These are phyloP conservation scores for Chaetomium cochliodes DNA, from an alignment of 495 filamentous ascomycete species.

Conservation along the genomic window DNA sequence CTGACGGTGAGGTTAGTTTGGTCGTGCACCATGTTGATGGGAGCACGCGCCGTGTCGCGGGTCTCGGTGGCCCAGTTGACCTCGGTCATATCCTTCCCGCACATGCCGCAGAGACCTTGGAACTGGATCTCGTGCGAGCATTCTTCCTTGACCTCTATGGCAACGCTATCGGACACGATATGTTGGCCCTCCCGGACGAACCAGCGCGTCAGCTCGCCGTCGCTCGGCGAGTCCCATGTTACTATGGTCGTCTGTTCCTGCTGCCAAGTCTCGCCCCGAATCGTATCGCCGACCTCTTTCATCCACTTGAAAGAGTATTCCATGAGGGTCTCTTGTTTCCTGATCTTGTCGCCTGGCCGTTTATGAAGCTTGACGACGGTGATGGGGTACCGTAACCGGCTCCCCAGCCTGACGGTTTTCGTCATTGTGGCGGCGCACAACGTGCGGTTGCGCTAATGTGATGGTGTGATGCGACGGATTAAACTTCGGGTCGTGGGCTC, in stretches of 20 bases:
- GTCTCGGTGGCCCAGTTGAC: conserved; percentile 52
- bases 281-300: conserved; percentile 70
- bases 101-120: conserved; percentile 82
- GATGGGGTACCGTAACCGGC: conserved; percentile 83
- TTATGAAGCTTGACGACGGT: conserved; percentile 87
- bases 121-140: conserved; percentile 91
- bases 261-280: conserved; percentile 58
- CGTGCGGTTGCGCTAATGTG: not conserved
- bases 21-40: conserved; percentile 90
- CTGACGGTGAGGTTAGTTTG: conserved; percentile 77
- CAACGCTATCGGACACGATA: conserved; percentile 56
- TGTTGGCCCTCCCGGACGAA: conserved; percentile 69
- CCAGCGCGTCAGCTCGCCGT: conserved; percentile 76
- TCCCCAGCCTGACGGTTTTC: conserved; percentile 51
- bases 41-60: conserved; percentile 70
- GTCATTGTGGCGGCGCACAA: conserved; percentile 23
- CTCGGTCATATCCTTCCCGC: conserved; percentile 95
- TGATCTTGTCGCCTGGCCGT: conserved; percentile 67
- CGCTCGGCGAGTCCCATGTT: conserved; percentile 76
- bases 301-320: conserved; percentile 78
- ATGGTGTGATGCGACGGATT: not conserved
- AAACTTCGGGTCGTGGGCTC: not conserved
- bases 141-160: conserved; percentile 82
- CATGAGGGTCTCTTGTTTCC: conserved; percentile 72
- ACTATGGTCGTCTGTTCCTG: conserved; percentile 63